Evolutionary conservation across 2,329 filamentous ascomycete species (phyloP), one percentile per base, ranked within the genome.

Genomic region (Spiromastix sp.): DNA sequence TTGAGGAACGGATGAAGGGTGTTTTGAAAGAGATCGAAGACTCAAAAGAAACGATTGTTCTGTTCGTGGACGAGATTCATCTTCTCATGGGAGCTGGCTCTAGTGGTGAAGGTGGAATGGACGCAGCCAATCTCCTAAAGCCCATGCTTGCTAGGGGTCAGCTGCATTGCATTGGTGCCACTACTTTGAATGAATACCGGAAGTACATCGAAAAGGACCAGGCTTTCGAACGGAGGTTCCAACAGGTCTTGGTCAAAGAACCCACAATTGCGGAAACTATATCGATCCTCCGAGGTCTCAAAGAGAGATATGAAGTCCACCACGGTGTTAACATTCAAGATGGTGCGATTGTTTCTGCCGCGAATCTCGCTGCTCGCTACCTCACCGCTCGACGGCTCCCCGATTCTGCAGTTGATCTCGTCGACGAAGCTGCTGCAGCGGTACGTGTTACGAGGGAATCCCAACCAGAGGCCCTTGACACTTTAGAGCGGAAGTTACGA

Each of bases 201-300:
- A 98, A 98, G 61, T 96, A 98, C 63, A 94, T 98, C 44, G 91
- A 98, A 61, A 98, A 98, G 64, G 91, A 98, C 52, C 83, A 85
- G 30, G 91, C 91, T 30, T 98, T 98, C 57, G 91, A 98, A 63
- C 85, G 91, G 61, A 84, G 91, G 60, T 98, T 98, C 72, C 91
- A 98, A 60, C 91, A 98, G 61, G 91, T 98, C 25, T 63, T 98
- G 29, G 89, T 96, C 58, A 95, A 95, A 66, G 91, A 98, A 57
- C 91, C 91, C 2, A 72, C 77, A 4, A 79, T 96, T 32, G 61
- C 76, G 1, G 91, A 98, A 64, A 96, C 91, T 10, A 77, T 98
- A 43, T 98, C 91, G 15, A 98, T 98, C 52, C 79, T 98, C n/a
- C 85, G 91, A 70, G 91, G 91, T 55, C 68, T 98, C 44, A 98